Evolutionary conservation across 768 basidiomycete genomes (phyloP).

Genomic region (Tulasnella sp.): DNA sequence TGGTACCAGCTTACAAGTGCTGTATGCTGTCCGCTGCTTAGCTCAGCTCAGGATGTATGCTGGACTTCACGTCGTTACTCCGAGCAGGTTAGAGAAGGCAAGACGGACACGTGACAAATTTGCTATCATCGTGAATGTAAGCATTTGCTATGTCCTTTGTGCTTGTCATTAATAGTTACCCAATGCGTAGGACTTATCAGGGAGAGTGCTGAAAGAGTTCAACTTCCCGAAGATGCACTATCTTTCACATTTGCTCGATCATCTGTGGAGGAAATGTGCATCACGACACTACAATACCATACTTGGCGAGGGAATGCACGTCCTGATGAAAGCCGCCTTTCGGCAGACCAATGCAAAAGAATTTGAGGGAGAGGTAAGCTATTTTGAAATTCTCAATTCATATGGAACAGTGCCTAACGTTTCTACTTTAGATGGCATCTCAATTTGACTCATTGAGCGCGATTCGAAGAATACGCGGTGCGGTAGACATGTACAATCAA

Average conservation of each 20-base stretch:
- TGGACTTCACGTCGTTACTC: not conserved
- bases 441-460: not conserved
- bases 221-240: constrained; percentile 9
- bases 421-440: not conserved
- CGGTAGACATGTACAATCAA: not conserved
- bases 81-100: not conserved
- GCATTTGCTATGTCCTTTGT: not conserved
- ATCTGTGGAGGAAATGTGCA: not conserved
- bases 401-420: not conserved
- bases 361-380: constrained; percentile 1
- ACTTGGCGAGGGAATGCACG: constrained; percentile 14
- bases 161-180: not conserved
- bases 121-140: not conserved
- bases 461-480: not conserved
- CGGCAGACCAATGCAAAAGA: constrained; percentile 3
- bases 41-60: not conserved
- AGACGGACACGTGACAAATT: not conserved
- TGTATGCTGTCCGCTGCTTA: not conserved
- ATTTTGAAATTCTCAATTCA: not conserved
- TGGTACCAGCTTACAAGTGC: not conserved
- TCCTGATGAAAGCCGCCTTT: not conserved
- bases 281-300: constrained; percentile 11
- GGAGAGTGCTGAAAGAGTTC: not conserved
- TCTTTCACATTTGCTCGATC: not conserved
- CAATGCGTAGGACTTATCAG: not conserved